Evolutionary conservation across 2,329 filamentous ascomycete genomes (phyloP).

Genomic region (Ophiosphaerella herpotricha): DNA sequence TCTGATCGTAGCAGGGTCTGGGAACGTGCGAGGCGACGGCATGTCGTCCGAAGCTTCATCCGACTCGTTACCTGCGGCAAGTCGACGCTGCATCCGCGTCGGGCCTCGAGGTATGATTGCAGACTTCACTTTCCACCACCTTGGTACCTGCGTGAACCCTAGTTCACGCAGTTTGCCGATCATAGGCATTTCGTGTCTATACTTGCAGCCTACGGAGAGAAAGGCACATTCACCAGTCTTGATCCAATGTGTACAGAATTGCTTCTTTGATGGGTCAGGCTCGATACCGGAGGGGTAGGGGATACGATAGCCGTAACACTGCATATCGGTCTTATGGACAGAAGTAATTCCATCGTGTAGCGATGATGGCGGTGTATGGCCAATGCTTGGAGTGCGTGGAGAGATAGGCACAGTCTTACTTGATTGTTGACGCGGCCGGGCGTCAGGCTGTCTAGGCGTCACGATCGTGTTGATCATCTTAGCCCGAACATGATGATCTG

Average conservation of each 20-base stretch:
- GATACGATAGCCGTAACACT: constrained; percentile 29
- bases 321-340: constrained; percentile 30
- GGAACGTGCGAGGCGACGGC: constrained; percentile 6
- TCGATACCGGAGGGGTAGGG: constrained; percentile 45
- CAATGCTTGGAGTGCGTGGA: not conserved
- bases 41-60: not conserved
- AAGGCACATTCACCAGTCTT: constrained; percentile 84
- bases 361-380: constrained; percentile 4
- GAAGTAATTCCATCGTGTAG: constrained; percentile 31
- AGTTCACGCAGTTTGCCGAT: constrained; percentile 67
- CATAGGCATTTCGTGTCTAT: constrained; percentile 90
- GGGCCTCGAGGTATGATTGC: constrained; percentile 23
- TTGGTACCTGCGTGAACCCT: constrained; percentile 63
- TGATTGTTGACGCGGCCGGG: not conserved
- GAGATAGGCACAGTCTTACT: not conserved
- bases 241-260: constrained; percentile 90
- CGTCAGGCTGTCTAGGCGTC: not conserved
- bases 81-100: constrained; percentile 32
- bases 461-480: not conserved
- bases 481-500: constrained; percentile 22
- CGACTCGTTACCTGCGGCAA: constrained; percentile 10
- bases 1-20: constrained; percentile 8
- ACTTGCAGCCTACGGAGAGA: constrained; percentile 82
- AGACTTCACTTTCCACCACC: constrained; percentile 60
- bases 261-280: constrained; percentile 61